A percentile compares a stretch with the other conserved stretches of the same genome.
These are phyloP conservation scores for Avena atlantica DNA, from an alignment of 176 grass and related monocot genomes.

Conservation along the genomic window DNA sequence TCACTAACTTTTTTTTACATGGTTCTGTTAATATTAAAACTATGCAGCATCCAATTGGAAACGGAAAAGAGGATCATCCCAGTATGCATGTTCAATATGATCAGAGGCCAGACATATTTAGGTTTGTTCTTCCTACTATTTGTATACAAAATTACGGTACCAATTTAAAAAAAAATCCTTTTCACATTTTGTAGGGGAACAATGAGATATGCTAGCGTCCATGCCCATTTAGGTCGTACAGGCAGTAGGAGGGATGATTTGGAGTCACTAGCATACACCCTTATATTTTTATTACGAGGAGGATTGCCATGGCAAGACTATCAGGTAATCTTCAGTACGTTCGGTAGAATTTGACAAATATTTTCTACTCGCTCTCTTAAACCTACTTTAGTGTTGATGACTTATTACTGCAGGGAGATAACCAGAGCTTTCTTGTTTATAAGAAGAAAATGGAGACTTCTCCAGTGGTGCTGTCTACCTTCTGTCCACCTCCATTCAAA, in stretches of 20 bases:
- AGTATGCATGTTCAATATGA: slow-evolving; percentile 81
- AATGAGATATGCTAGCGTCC: slow-evolving; percentile 84
- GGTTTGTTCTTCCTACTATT: slow-evolving; percentile 57
- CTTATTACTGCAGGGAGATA: slow-evolving; percentile 62
- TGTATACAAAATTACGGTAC: slow-evolving; percentile 6
- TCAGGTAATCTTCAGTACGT: slow-evolving; percentile 53
- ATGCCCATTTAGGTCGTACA: slow-evolving; percentile 88
- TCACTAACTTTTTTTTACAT: slow-evolving; percentile 7
- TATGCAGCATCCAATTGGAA: slow-evolving; percentile 77
- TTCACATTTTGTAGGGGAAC: slow-evolving; percentile 70
- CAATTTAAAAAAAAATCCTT: slow-evolving; percentile 13
- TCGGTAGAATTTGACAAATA: background rate
- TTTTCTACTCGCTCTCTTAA: slow-evolving; percentile 8
- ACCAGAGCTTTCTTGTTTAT: slow-evolving; percentile 88
- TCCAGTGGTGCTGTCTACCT: slow-evolving; percentile 58
- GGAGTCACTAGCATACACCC: slow-evolving; percentile 88
- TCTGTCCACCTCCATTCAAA: slow-evolving; percentile 80
- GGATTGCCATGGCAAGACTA: slow-evolving; percentile 84
- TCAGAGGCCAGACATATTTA: slow-evolving; percentile 85
- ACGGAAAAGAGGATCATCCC: slow-evolving; percentile 60
- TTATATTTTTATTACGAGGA: slow-evolving; percentile 79
- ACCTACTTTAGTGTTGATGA: slow-evolving; percentile 34
- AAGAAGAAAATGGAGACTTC: slow-evolving; percentile 87
- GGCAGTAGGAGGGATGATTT: slow-evolving; percentile 89
- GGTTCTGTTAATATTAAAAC: slow-evolving; percentile 34